Evolutionary conservation across 2,329 filamentous ascomycete genomes (phyloP).

Genomic region (Scopulariopsis brevicaulis): DNA sequence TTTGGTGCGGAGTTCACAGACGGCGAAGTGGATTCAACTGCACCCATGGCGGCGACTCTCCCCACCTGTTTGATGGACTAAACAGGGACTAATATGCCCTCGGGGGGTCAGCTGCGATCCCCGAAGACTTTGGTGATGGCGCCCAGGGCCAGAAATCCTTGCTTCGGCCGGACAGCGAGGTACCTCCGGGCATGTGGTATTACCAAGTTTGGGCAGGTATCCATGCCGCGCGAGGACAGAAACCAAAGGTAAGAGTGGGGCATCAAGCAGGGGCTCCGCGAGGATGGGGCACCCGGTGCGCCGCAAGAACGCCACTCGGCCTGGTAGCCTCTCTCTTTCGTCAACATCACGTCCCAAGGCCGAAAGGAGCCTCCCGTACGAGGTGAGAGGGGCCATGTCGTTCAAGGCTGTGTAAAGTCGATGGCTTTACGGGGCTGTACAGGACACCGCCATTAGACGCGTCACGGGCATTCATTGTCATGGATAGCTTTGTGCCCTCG

Average conservation of each 20-base stretch:
- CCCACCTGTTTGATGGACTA: neutral
- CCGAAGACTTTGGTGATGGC: neutral
- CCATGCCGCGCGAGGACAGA: neutral
- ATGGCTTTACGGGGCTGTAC: neutral
- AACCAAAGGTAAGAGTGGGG: neutral
- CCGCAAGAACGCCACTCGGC: neutral
- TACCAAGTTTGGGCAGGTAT: neutral
- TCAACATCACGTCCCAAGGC: neutral
- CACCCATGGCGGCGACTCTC: neutral
- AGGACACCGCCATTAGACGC: neutral
- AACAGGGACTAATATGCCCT: neutral
- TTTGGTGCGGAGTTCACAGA: neutral
- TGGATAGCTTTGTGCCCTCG: neutral
- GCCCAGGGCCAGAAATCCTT: neutral
- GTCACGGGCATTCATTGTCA: neutral
- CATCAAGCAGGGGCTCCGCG: neutral
- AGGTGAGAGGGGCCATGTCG: neutral
- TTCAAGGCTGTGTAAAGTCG: neutral
- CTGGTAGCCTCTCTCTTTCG: neutral
- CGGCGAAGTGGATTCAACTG: neutral
- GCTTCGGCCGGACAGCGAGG: neutral
- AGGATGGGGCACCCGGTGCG: neutral
- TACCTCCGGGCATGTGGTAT: neutral
- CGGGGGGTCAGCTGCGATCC: neutral
- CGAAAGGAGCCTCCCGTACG: neutral